Evolutionary conservation across 1,284 basidiomycete genomes (phyloP).

Genomic region (Fomitiporia mediterranea): DNA sequence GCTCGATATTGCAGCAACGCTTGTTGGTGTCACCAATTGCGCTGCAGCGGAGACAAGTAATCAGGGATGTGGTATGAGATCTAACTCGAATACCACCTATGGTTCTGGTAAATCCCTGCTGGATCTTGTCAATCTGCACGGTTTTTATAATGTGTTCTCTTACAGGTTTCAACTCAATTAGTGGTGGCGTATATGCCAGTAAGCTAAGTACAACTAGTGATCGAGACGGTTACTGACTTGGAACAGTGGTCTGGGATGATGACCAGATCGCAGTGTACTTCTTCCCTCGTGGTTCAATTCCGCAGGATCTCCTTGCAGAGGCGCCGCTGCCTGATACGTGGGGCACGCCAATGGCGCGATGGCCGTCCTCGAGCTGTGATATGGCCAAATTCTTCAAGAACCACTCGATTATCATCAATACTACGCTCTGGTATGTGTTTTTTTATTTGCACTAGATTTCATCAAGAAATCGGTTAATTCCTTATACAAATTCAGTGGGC

Average conservation of each 20-base stretch:
- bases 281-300: conserved; percentile 69
- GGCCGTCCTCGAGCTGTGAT: conserved; percentile 66
- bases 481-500: conserved; percentile 56
- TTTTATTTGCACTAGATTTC: too few species aligned
- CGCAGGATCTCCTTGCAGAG: conserved; percentile 65
- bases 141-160: too few species aligned
- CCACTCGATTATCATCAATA: conserved; percentile 77
- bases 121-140: conserved; percentile 55
- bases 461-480: too few species aligned
- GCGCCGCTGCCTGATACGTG: conserved; percentile 67
- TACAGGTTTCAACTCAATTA: conserved; percentile 54
- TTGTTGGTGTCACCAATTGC: conserved; percentile 68
- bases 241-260: conserved; percentile 66
- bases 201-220: conserved; percentile 30
- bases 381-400: conserved; percentile 72
- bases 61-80: conserved; percentile 64
- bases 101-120: conserved; percentile 23
- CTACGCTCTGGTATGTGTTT: conserved; percentile 70
- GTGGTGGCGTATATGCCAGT: conserved; percentile 83
- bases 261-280: conserved; percentile 76
- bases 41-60: conserved; percentile 63
- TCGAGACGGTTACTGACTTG: conserved; percentile 14
- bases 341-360: conserved; percentile 72
- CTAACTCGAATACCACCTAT: conserved; percentile 27
- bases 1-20: conserved; percentile 52